Conservation (phyloP, 768 basidiomycete species). For the Pleurotus salmoneostramineus region DNA sequence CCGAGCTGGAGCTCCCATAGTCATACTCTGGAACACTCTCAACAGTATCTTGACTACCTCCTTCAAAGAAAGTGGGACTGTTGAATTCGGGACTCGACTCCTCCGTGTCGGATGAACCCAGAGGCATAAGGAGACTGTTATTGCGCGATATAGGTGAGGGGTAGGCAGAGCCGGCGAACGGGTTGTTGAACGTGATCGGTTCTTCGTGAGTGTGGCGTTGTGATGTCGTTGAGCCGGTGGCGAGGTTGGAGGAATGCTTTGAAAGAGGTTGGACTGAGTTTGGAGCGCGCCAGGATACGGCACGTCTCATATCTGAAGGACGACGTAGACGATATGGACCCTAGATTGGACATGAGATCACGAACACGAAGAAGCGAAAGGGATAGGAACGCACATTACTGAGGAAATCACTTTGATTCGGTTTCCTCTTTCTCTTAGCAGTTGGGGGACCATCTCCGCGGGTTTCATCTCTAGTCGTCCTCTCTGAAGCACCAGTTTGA, state of each 20-base stretch:
- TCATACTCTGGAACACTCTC: neutral
- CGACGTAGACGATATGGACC: conserved; percentile 4
- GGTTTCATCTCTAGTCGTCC: too few species aligned
- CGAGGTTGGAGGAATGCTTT: neutral
- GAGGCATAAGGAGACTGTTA: neutral
- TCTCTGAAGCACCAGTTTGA: too few species aligned
- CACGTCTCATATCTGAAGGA: conserved; percentile 3
- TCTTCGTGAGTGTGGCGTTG: neutral
- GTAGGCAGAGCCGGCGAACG: neutral
- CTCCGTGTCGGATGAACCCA: neutral
- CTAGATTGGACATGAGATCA: neutral
- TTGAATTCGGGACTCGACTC: neutral
- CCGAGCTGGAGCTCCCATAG: neutral
- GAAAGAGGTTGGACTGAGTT: neutral
- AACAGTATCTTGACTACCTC: neutral
- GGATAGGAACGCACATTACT: neutral
- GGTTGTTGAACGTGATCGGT: neutral
- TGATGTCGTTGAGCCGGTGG: neutral
- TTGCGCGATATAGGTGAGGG: neutral
- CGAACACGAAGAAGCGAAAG: too few species aligned
- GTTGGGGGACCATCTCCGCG: neutral
- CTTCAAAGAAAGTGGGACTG: neutral
- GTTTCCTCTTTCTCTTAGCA: neutral
- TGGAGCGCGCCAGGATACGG: conserved; percentile 1
- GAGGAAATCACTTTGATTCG: conserved; percentile 2